Evolutionary conservation across 1,139 yeast species (phyloP).

Genomic region (Wickerhamiella pararugosa): DNA sequence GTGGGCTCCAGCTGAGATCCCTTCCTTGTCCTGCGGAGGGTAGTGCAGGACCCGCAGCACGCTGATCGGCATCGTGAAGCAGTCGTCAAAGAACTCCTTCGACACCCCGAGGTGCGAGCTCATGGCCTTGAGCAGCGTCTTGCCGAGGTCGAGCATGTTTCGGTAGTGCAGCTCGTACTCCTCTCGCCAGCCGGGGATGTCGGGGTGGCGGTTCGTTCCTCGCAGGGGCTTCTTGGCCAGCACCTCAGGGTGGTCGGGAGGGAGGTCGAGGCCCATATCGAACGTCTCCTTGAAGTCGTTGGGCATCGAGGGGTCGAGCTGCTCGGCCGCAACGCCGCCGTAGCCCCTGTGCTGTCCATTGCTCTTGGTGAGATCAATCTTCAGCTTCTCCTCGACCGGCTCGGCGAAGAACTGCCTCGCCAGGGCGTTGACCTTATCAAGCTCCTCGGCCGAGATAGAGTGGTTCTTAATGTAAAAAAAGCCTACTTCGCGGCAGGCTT

Average conservation of each 20-base stretch:
- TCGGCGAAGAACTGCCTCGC: constrained; percentile 20
- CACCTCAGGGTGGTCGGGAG: constrained; percentile 8
- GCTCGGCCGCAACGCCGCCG: constrained; percentile 17
- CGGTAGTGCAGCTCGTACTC: constrained; percentile 17
- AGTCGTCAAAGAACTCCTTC: constrained; percentile 20
- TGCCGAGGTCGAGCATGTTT: constrained; percentile 17
- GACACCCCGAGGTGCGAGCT: constrained; percentile 23
- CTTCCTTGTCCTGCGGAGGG: constrained; percentile 21
- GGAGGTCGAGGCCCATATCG: constrained; percentile 17
- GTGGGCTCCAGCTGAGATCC: constrained; percentile 26
- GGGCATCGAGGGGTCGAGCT: constrained; percentile 11
- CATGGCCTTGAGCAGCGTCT: constrained; percentile 19
- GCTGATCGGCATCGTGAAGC: constrained; percentile 18
- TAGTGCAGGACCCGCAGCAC: constrained; percentile 24
- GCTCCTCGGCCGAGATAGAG: constrained; percentile 15
- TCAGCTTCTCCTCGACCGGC: constrained; percentile 18
- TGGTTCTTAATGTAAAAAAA: constrained; percentile 24
- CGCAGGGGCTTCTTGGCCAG: constrained; percentile 8
- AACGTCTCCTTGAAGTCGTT: constrained; percentile 22
- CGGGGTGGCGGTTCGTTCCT: constrained; percentile 13
- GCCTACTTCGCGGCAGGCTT: constrained; percentile 16
- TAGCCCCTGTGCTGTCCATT: constrained; percentile 21
- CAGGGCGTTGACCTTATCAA: constrained; percentile 13
- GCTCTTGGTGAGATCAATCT: constrained; percentile 18
- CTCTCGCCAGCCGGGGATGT: constrained; percentile 16